phyloP scores from a whole-genome alignment of 495 filamentous ascomycete genomes.

The Penicillium riverlandense region DNA sequence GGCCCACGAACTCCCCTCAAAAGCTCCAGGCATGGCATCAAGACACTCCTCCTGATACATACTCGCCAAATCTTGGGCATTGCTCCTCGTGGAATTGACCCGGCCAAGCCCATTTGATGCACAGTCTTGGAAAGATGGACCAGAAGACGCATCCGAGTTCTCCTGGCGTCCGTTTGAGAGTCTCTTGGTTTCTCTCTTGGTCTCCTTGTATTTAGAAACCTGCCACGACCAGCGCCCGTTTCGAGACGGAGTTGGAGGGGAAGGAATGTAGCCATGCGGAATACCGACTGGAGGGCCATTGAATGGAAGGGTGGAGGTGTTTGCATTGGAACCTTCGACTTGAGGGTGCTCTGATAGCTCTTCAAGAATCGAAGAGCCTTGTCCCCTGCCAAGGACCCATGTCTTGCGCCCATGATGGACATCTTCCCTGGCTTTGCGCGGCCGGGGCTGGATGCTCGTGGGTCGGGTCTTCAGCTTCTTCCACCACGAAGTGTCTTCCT shows the following conservation, averaged over 20 bases:
- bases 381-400: neutral
- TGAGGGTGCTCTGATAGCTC: neutral
- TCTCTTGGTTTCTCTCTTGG: conserved; percentile 4
- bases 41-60: conserved; percentile 23
- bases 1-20: conserved; percentile 21
- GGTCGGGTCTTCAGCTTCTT: neutral
- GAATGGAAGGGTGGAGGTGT: too few species aligned
- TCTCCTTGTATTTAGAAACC: conserved; percentile 7
- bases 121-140: conserved; percentile 6
- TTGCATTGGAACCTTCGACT: neutral
- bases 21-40: conserved; percentile 17
- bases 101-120: conserved; percentile 4
- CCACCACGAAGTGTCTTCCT: neutral
- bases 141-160: conserved; percentile 8
- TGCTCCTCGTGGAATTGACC: conserved; percentile 9
- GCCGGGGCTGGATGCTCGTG: neutral
- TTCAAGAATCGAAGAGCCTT: neutral
- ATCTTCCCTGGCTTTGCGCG: neutral
- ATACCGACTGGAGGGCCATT: too few species aligned
- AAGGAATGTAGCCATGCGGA: too few species aligned
- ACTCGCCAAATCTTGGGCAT: conserved; percentile 14
- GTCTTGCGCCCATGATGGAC: neutral
- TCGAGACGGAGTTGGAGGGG: conserved; percentile 5
- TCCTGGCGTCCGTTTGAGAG: conserved; percentile 3
- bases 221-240: conserved; percentile 6